These are phyloP conservation scores for Hypsizygus marmoreus DNA, from an alignment of 768 basidiomycete genomes.

Conservation along the genomic window DNA sequence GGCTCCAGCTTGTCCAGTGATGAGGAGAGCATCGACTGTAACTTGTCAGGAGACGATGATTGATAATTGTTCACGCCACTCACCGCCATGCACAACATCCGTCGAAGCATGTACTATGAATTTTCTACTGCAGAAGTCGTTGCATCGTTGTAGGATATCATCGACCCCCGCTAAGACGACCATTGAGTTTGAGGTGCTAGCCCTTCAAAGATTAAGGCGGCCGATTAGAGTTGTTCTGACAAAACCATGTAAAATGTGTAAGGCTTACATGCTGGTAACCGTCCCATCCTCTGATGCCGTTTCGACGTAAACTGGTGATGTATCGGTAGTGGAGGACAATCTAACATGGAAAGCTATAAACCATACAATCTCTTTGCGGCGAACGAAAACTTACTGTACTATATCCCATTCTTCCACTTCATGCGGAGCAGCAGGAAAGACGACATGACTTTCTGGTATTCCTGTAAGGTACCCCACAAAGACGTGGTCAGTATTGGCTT, in stretches of 20 bases:
- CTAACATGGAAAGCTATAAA: too few species aligned
- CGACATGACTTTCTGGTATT: constrained; percentile 67
- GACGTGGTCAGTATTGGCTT: constrained; percentile 27
- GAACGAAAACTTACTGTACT: constrained; percentile 51
- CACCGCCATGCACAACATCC: constrained; percentile 57
- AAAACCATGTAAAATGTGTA: too few species aligned
- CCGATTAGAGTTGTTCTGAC: too few species aligned
- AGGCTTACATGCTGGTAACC: too few species aligned
- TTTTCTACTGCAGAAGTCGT: constrained; percentile 54
- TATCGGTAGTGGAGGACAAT: constrained; percentile 4
- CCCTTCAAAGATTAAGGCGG: neutral
- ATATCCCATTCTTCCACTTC: constrained; percentile 71
- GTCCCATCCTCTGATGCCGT: too few species aligned
- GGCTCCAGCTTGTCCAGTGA: constrained; percentile 77
- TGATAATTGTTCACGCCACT: constrained; percentile 24
- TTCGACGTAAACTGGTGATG: neutral
- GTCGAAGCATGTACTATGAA: constrained; percentile 57
- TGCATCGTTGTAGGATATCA: constrained; percentile 56
- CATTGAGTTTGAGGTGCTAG: constrained; percentile 2
- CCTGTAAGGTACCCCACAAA: constrained; percentile 46
- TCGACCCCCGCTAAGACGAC: constrained; percentile 67
- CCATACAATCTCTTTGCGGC: too few species aligned
- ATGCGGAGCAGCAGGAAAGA: constrained; percentile 49
- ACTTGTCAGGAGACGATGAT: too few species aligned
- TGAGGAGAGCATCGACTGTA: constrained; percentile 72